A percentile compares a stretch with the other conserved stretches of the same genome.
These are phyloP conservation scores for Polygonum aviculare DNA, from an alignment of 148 eudicot genomes.

Conservation along the genomic window DNA sequence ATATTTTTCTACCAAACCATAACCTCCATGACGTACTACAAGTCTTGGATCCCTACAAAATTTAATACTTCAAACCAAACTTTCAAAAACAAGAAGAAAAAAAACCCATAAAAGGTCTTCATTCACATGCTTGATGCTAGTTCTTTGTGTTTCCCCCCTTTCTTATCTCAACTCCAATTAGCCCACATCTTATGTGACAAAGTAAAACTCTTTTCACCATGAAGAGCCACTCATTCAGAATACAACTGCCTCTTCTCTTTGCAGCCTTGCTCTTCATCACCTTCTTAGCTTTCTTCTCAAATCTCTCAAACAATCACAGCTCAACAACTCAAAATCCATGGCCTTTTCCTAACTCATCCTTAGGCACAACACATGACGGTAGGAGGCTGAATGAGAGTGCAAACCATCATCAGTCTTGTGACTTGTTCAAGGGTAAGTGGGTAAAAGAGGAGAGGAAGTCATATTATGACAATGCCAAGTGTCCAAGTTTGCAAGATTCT, in stretches of 20 bases:
- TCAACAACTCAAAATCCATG: not conserved
- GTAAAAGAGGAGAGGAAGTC: conserved; percentile 1
- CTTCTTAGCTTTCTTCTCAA: not conserved
- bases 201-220: not conserved
- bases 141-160: not conserved
- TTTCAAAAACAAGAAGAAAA: not conserved
- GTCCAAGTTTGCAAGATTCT: conserved; percentile 6
- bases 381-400: not conserved
- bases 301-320: not conserved
- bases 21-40: not conserved
- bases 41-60: not conserved
- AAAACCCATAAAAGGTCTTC: too few species aligned
- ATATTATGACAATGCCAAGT: conserved; percentile 7
- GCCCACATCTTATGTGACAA: not conserved
- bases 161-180: not conserved
- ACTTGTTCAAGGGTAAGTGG: conserved; percentile 10
- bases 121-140: not conserved
- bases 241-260: not conserved
- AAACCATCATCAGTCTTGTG: not conserved
- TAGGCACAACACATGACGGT: not conserved
- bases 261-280: not conserved
- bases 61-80: not conserved
- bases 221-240: not conserved
- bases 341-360: not conserved
- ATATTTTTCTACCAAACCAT: too few species aligned